These are phyloP conservation scores for Zymoseptoria passerinii DNA, from an alignment of 2,329 filamentous ascomycete genomes.

Conservation along the genomic window DNA sequence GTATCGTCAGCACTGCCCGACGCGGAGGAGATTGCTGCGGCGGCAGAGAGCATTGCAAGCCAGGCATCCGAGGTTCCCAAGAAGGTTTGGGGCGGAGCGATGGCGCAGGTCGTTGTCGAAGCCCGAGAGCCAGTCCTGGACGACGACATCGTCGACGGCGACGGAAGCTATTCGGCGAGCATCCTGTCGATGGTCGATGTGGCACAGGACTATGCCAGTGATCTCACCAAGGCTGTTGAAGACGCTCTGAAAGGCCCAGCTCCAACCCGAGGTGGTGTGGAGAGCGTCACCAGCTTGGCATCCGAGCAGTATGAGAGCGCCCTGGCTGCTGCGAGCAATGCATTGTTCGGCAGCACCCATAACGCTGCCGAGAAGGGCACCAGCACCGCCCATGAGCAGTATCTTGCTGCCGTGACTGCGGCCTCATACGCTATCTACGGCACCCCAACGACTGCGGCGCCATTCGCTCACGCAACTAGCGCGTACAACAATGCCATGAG, in stretches of 20 bases:
- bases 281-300: conserved; percentile 46
- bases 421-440: conserved; percentile 51
- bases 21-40: conserved; percentile 12
- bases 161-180: conserved; percentile 42
- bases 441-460: conserved; percentile 36
- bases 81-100: conserved; percentile 48
- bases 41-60: conserved; percentile 10
- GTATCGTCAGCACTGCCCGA: conserved; percentile 23
- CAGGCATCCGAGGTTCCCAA: conserved; percentile 16
- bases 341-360: conserved; percentile 45
- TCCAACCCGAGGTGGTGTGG: conserved; percentile 39
- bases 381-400: conserved; percentile 47
- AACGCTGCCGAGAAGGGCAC: conserved; percentile 37
- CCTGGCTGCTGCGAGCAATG: conserved; percentile 48
- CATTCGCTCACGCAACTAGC: conserved; percentile 34
- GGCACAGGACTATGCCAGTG: conserved; percentile 45
- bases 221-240: conserved; percentile 48
- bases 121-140: conserved; percentile 43
- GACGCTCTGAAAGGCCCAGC: conserved; percentile 44
- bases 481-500: conserved; percentile 59
- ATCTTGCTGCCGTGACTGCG: conserved; percentile 50
- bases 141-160: conserved; percentile 31
- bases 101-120: conserved; percentile 44
- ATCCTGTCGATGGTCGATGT: conserved; percentile 44
- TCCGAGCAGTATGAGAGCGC: conserved; percentile 51